phyloP scores from a whole-genome alignment of 2,329 filamentous ascomycete genomes.

The Aureobasidium sp. region DNA sequence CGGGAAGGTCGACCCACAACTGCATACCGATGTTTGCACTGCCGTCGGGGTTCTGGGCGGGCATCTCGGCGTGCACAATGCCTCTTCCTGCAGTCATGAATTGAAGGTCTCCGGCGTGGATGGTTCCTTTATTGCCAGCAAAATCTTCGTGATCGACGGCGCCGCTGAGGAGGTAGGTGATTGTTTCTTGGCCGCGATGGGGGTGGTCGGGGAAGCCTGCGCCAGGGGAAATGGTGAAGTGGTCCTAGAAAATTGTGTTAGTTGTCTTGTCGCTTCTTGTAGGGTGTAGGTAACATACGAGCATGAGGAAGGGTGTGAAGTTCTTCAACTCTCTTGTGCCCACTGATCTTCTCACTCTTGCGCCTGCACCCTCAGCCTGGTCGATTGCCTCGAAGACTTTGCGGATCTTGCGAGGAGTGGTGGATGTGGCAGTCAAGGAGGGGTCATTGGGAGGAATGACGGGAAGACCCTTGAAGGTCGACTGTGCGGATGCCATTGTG shows the following conservation, averaged over 20 bases:
- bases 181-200: conserved; percentile 76
- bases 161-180: conserved; percentile 83
- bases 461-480: conserved; percentile 41
- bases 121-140: conserved; percentile 74
- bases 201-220: conserved; percentile 88
- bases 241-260: conserved; percentile 45
- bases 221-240: conserved; percentile 73
- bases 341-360: conserved; percentile 77
- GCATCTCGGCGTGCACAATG: conserved; percentile 96
- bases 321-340: conserved; percentile 77
- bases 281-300: neutral
- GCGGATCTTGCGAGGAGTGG: conserved; percentile 66
- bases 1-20: conserved; percentile 88
- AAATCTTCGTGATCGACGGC: conserved; percentile 91
- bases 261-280: neutral
- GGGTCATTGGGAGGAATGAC: conserved; percentile 40
- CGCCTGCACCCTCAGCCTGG: conserved; percentile 82
- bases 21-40: conserved; percentile 79
- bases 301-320: conserved; percentile 66
- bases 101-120: conserved; percentile 81
- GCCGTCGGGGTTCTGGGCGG: conserved; percentile 67
- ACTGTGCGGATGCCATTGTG: conserved; percentile 22
- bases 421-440: conserved; percentile 49
- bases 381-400: conserved; percentile 79
- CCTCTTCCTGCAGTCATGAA: conserved; percentile 95